phyloP scores from a whole-genome alignment of 2,329 filamentous ascomycete genomes.

The Mycocentrospora acerina region DNA sequence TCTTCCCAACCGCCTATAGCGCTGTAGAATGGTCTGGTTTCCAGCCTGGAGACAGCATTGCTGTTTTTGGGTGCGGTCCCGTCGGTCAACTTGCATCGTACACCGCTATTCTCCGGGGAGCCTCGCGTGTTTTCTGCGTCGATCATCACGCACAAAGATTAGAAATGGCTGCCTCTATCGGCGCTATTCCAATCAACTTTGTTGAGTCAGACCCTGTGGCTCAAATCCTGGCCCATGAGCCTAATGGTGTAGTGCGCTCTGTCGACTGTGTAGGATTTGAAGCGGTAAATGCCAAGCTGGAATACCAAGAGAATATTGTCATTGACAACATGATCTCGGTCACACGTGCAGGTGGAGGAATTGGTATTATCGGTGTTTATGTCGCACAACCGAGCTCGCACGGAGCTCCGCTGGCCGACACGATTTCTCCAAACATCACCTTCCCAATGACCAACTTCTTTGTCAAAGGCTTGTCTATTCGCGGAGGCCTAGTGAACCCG shows the following conservation, averaged over 20 bases:
- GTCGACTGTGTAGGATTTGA: slow-evolving; percentile 11
- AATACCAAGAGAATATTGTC: slow-evolving; percentile 19
- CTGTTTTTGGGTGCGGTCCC: slow-evolving; percentile 35
- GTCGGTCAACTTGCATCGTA: slow-evolving; percentile 36
- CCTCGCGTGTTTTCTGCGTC: slow-evolving; percentile 34
- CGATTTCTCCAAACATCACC: slow-evolving; percentile 1
- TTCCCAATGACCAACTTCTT: slow-evolving; percentile 7
- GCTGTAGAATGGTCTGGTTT: slow-evolving; percentile 22
- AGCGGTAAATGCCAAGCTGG: slow-evolving; percentile 15
- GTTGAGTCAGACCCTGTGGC: slow-evolving; percentile 23
- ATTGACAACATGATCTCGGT: slow-evolving; percentile 31
- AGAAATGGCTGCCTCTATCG: slow-evolving; percentile 28
- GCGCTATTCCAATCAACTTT: slow-evolving; percentile 41
- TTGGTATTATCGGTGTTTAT: slow-evolving; percentile 30
- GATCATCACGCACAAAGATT: slow-evolving; percentile 23
- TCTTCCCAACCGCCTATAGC: slow-evolving; percentile 30
- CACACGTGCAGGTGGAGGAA: slow-evolving; percentile 27
- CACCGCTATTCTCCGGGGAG: slow-evolving; percentile 37
- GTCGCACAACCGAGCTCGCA: neutral
- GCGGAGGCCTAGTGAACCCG: slow-evolving; percentile 12
- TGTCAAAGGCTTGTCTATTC: slow-evolving; percentile 1
- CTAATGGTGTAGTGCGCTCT: slow-evolving; percentile 8
- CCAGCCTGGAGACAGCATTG: slow-evolving; percentile 27
- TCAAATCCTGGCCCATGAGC: slow-evolving; percentile 29
- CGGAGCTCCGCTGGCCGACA: neutral